Conservation (phyloP, 768 basidiomycete species). For the Kwoniella pini region DNA sequence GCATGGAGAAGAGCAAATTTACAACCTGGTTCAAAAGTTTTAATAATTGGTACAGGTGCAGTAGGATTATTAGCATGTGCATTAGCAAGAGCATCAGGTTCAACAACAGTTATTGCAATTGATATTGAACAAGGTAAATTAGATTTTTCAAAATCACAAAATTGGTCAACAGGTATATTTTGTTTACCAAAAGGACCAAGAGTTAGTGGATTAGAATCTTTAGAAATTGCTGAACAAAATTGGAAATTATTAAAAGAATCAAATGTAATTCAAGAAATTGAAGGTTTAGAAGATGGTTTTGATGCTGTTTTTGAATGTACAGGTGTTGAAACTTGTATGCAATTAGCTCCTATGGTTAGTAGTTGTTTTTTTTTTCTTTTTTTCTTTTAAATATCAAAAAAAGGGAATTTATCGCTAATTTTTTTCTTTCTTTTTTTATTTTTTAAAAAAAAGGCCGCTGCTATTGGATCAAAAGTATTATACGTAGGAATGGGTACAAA, state of each 20-base stretch:
- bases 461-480: constrained; percentile 83
- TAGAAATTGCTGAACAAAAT: constrained; percentile 43
- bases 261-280: constrained; percentile 64
- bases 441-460: constrained; percentile 70
- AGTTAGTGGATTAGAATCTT: constrained; percentile 41
- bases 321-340: constrained; percentile 87
- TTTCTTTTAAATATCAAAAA: too few relatives aligned
- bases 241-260: constrained; percentile 55
- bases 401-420: background rate
- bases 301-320: constrained; percentile 95
- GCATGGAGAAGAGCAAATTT: constrained; percentile 59
- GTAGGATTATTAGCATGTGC: constrained; percentile 89
- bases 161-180: constrained; percentile 74
- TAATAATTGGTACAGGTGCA: constrained; percentile 89
- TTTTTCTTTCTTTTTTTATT: background rate
- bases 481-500: constrained; percentile 95
- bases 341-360: constrained; percentile 85
- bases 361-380: background rate
- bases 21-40: constrained; percentile 65
- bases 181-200: constrained; percentile 62
- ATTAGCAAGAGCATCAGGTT: constrained; percentile 69
- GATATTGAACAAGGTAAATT: constrained; percentile 85
- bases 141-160: constrained; percentile 71
- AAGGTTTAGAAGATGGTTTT: constrained; percentile 66
- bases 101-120: constrained; percentile 69